Evolutionary conservation across 306 rosid species (phyloP).

Genomic region (Mucuna pruriens): DNA sequence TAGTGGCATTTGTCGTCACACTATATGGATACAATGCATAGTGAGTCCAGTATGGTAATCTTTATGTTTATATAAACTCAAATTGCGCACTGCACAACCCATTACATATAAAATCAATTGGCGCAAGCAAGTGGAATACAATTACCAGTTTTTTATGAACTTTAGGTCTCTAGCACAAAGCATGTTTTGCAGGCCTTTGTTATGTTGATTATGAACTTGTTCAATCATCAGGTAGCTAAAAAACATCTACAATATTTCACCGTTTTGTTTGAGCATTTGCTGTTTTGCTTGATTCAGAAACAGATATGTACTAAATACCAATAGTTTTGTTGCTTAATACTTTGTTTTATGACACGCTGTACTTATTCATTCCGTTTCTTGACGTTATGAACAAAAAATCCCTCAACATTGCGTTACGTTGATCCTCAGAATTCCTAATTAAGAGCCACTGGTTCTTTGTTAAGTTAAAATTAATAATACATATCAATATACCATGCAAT

Average conservation of each 20-base stretch:
- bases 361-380: too few species aligned
- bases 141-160: conserved; percentile 6
- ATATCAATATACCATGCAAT: too few species aligned
- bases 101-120: neutral
- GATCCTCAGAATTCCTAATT: too few species aligned
- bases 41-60: neutral
- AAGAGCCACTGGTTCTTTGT: too few species aligned
- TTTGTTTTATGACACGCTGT: too few species aligned
- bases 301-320: neutral
- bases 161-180: neutral
- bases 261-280: neutral
- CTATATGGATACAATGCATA: neutral
- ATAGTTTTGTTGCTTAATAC: neutral
- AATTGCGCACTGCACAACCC: neutral
- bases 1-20: conserved; percentile 26
- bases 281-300: neutral
- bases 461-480: too few species aligned
- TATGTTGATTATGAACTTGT: conserved; percentile 7
- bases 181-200: conserved; percentile 15
- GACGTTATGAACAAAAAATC: too few species aligned
- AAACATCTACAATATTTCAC: neutral
- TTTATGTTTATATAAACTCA: neutral
- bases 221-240: conserved; percentile 18
- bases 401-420: too few species aligned
- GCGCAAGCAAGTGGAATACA: conserved; percentile 33